A percentile compares a stretch with the other conserved stretches of the same genome.
Conservation (phyloP, 1,139 yeast genomes). For the Hyphopichia pseudoburtonii region DNA sequence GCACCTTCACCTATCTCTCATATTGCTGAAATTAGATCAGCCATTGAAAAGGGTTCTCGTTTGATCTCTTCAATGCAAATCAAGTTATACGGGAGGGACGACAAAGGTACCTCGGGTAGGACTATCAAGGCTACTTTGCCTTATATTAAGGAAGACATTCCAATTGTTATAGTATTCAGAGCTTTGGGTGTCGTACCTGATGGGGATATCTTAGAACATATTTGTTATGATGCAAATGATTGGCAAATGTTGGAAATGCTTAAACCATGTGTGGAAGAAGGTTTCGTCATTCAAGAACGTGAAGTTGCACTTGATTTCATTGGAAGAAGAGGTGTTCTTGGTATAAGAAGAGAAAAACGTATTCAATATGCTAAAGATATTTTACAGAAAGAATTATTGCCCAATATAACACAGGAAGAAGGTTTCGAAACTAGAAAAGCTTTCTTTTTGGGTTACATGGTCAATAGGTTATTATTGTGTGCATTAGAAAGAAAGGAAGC, state of each 20-base stretch:
- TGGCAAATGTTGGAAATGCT: constrained; percentile 99
- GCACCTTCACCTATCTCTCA: constrained; percentile 97
- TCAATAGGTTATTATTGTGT: constrained; percentile 87
- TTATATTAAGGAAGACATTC: constrained; percentile 93
- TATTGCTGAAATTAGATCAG: constrained; percentile 94
- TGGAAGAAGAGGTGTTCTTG: constrained; percentile 96
- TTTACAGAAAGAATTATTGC: constrained; percentile 90
- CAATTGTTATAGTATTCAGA: constrained; percentile 93
- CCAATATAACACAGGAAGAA: constrained; percentile 96
- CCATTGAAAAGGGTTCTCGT: constrained; percentile 95
- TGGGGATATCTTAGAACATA: constrained; percentile 97
- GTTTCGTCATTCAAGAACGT: constrained; percentile 95
- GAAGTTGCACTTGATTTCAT: constrained; percentile 97
- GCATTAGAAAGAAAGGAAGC: constrained; percentile 97
- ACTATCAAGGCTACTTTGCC: constrained; percentile 96
- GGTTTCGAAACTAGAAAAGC: constrained; percentile 98
- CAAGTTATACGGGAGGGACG: constrained; percentile 84
- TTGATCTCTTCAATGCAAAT: constrained; percentile 93
- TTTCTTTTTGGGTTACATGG: constrained; percentile 96
- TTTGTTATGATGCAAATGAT: constrained; percentile 95
- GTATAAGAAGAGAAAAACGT: constrained; percentile 97
- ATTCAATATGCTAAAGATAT: constrained; percentile 96
- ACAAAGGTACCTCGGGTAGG: constrained; percentile 67
- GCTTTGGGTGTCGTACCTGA: constrained; percentile 98
- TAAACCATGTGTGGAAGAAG: constrained; percentile 99